Evolutionary conservation across 177 flowering plant species (phyloP).

Genomic region (Tripterygium wilfordii): DNA sequence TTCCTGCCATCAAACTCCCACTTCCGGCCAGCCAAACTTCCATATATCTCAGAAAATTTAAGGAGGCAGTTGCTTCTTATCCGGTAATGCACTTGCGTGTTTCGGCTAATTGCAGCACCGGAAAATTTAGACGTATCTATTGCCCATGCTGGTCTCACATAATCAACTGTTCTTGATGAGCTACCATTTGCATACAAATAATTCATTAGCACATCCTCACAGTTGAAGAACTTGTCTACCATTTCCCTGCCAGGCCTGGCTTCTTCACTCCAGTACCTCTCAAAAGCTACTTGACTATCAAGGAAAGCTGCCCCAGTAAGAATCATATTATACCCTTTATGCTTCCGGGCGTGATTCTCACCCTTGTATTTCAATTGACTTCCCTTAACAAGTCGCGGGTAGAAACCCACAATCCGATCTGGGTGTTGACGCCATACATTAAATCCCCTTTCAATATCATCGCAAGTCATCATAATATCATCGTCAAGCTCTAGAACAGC

Average conservation of each 20-base stretch:
- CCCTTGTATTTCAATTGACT: slow-evolving; percentile 61
- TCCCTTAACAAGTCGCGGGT: slow-evolving; percentile 65
- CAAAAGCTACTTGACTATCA: slow-evolving; percentile 50
- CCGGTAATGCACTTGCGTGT: slow-evolving; percentile 68
- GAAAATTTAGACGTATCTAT: slow-evolving; percentile 86
- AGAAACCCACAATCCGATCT: slow-evolving; percentile 83
- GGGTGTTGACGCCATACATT: slow-evolving; percentile 86
- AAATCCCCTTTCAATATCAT: slow-evolving; percentile 84
- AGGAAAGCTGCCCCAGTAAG: slow-evolving; percentile 93
- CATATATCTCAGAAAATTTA: slow-evolving; percentile 73
- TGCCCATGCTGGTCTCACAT: slow-evolving; percentile 83
- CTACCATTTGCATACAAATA: slow-evolving; percentile 79
- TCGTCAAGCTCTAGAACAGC: slow-evolving; percentile 95
- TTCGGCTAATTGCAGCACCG: slow-evolving; percentile 77
- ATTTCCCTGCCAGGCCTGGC: slow-evolving; percentile 58
- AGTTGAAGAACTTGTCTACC: slow-evolving; percentile 75
- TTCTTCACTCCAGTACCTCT: slow-evolving; percentile 71
- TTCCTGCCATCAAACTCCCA: slow-evolving; percentile 51
- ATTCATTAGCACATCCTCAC: slow-evolving; percentile 89
- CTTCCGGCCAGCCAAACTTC: slow-evolving; percentile 47
- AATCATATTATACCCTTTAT: slow-evolving; percentile 77
- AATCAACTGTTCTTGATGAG: slow-evolving; percentile 63
- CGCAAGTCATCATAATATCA: slow-evolving; percentile 94
- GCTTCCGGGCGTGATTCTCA: slow-evolving; percentile 71
- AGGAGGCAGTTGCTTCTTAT: slow-evolving; percentile 62